Evolutionary conservation across 257 asterid species (phyloP), one percentile per base, ranked within the genome.

Genomic region (Solanum arcanum): DNA sequence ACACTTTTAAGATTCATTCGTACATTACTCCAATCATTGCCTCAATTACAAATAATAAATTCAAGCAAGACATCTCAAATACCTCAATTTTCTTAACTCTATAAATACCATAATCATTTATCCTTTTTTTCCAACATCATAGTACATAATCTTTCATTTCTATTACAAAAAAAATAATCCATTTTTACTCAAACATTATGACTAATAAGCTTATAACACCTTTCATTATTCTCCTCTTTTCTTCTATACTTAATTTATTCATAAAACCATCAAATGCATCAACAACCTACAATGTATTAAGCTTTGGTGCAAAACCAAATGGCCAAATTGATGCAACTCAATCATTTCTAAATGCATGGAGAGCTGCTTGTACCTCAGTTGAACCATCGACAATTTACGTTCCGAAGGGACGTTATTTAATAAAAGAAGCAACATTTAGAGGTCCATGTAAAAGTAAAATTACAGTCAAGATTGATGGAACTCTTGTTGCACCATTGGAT

Each of bases 391-490:
- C 20, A 27, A 86, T 86, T 20, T 86, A 75, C 27, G 77, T 86
- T 4, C 77, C 88, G 9, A 66, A 59, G 20, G 88, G 85, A 41
- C 86, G 60, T 77, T 62, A 78, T 80, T 20, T 86, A 14, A 42
- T 86, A 39, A 78, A 78, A 60, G 35, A 78, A 39, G 86, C 56
- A 8, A 83, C 70, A 52, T 86, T 86, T 46, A 29, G 86, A 6
- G 89, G 89, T 31, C 89, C 89, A n/a, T 87, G 86, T 73, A 82
- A 33, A 20, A 87, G 82, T 70, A 31, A 27, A 39, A 87, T 82
- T 7, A 80, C 18, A 31, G 82, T 87, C 7, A 56, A 33, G 64
- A 80, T 64, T 23, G 81, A 77, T 47, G 86, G 89, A 49, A 44
- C 83, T 1, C 89, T 82, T 33, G 83, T 87, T 15, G 89, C 89